Evolutionary conservation across 129 eudicot genomes (phyloP), one percentile per base, ranked within the genome.

Genomic region (Lactuca sativa): DNA sequence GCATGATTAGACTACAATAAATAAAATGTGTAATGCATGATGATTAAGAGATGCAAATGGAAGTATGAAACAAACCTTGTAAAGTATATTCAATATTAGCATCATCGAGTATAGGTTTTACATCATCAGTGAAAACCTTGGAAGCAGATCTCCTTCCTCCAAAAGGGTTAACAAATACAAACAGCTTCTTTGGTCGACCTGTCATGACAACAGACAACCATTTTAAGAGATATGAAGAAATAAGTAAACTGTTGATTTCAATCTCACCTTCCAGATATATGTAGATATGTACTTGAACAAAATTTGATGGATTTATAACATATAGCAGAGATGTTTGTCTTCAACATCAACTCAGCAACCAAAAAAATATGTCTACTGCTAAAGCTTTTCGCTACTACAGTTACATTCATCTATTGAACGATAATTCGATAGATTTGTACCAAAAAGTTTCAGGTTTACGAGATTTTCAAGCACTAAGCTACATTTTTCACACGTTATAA

Each of bases 101-200:
- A 86, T 89, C 96, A 59, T 89, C 95, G 11, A 92, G 85, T 38
- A 89, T 40, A 30, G 98, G 97, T 76, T 80, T 88, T 36, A 89
- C 90, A 69, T 75, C 85, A 54, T 82, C 59, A 6, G 56, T 41
- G 65, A 87, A 93, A 62, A 89, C 79, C 88, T 80, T 83, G 41
- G 76, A 48, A 43, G 96, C 97, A 34, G 92, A 86, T 82, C 80
- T 92, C 70, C 70, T 82, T 58, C 98, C 98, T 66, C 98, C 95
- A 70, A 67, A 89, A 0, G 98, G 98, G 70, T 93, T 93, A 71
- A 93, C 85, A 59, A 89, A 83, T 69, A 93, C 55, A 78, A 93
- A 85, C 34, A 93, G 76, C 76, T 82, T 86, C 82, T 89, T 89
- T 30, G 98, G 97, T 44, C 98, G 79, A 66, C 86, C 98, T 93